Conservation (phyloP, 2,329 filamentous ascomycete genomes). For the Zymoseptoria crescenta region DNA sequence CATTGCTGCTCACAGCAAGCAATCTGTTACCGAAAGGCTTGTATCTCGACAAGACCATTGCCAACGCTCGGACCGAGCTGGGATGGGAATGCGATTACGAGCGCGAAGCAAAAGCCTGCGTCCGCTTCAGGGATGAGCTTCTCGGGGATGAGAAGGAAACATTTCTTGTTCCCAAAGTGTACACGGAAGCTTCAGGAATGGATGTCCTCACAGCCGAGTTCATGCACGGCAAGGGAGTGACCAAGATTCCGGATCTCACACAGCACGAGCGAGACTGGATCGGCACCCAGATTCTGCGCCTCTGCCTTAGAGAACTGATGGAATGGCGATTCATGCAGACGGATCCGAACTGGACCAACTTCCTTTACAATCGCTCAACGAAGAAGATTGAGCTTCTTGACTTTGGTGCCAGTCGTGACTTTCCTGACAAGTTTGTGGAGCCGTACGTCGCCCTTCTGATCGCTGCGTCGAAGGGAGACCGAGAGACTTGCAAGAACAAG, state of each 20-base stretch:
- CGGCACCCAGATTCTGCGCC: constrained; percentile 81
- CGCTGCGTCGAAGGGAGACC: constrained; percentile 58
- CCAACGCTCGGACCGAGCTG: constrained; percentile 83
- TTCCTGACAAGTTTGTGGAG: constrained; percentile 67
- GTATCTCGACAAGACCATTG: constrained; percentile 94
- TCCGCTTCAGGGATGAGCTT: constrained; percentile 61
- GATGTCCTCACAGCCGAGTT: constrained; percentile 91
- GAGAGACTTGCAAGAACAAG: constrained; percentile 22
- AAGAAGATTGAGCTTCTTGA: constrained; percentile 79
- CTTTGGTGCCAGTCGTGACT: constrained; percentile 88
- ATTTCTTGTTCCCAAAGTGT: constrained; percentile 73
- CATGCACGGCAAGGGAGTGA: constrained; percentile 79
- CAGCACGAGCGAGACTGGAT: constrained; percentile 93
- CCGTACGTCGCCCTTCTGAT: constrained; percentile 74
- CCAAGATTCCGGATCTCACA: constrained; percentile 62
- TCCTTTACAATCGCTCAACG: constrained; percentile 70
- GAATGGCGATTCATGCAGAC: constrained; percentile 99
- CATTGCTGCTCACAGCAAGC: constrained; percentile 81
- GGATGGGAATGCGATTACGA: constrained; percentile 96
- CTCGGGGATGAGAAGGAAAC: constrained; percentile 65
- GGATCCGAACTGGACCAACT: constrained; percentile 99
- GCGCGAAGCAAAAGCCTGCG: constrained; percentile 75
- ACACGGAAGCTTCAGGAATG: constrained; percentile 69
- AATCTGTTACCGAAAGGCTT: constrained; percentile 83
- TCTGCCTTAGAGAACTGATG: constrained; percentile 86